Evolutionary conservation across 371 early-diverging fungal species (phyloP).

Genomic region (Choanephora cucurbitarum): DNA sequence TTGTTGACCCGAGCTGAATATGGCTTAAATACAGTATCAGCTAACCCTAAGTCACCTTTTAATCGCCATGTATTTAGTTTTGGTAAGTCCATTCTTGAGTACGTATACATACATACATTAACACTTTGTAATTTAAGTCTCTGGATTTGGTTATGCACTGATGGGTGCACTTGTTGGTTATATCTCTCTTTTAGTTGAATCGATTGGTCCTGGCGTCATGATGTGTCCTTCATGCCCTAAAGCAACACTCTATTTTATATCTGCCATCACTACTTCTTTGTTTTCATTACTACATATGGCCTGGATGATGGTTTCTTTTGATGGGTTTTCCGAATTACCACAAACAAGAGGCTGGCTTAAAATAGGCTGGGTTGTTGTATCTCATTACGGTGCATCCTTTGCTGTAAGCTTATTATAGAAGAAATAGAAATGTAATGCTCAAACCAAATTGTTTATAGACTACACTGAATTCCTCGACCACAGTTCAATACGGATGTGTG

Average conservation of each 20-base stretch:
- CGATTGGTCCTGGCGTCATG: slow-evolving; percentile 69
- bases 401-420: too few relatives aligned
- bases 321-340: slow-evolving; percentile 53
- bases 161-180: slow-evolving; percentile 70
- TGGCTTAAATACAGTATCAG: slow-evolving; percentile 59
- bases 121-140: slow-evolving; percentile 34
- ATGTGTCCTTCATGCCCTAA: slow-evolving; percentile 69
- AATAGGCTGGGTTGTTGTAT: slow-evolving; percentile 51
- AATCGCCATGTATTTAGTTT: slow-evolving; percentile 64
- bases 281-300: slow-evolving; percentile 69
- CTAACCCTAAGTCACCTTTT: slow-evolving; percentile 57
- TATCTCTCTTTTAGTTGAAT: slow-evolving; percentile 63
- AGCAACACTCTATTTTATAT: slow-evolving; percentile 63
- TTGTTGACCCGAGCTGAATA: slow-evolving; percentile 59
- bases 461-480: slow-evolving; percentile 47
- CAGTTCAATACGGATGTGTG: slow-evolving; percentile 50
- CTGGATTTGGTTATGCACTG: slow-evolving; percentile 72
- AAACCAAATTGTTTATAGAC: slow-evolving; percentile 31
- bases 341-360: slow-evolving; percentile 27
- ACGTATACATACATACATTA: too few relatives aligned
- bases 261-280: slow-evolving; percentile 68
- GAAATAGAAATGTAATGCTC: too few relatives aligned
- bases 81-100: slow-evolving; percentile 39
- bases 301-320: slow-evolving; percentile 77
- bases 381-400: slow-evolving; percentile 68